These are phyloP conservation scores for Chaetomium tenue DNA, from an alignment of 495 filamentous ascomycete genomes.

Conservation along the genomic window DNA sequence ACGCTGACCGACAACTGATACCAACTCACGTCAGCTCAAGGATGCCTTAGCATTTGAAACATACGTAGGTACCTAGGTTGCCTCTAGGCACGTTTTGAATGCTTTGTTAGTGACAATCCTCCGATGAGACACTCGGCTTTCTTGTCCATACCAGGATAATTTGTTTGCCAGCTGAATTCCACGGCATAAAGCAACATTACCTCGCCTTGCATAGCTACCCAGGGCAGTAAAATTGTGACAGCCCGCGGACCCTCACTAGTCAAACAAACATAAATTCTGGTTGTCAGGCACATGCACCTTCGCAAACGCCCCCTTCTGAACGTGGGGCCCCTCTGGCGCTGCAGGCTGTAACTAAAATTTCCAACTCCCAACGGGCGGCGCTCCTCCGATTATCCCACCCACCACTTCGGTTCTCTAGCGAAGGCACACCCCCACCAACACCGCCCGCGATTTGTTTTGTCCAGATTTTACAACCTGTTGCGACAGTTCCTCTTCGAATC, in stretches of 20 bases:
- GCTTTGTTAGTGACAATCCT: neutral
- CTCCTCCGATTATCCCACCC: neutral
- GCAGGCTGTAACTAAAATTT: constrained; percentile 7
- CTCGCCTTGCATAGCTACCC: too few species aligned
- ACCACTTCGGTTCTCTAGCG: neutral
- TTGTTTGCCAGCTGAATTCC: neutral
- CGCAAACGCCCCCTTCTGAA: neutral
- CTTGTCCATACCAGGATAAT: neutral
- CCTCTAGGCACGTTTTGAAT: too few species aligned
- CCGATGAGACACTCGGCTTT: neutral
- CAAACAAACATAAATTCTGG: too few species aligned
- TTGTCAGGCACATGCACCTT: too few species aligned
- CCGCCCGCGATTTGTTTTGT: neutral
- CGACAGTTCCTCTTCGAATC: neutral
- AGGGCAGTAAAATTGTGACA: too few species aligned
- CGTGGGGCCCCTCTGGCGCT: neutral
- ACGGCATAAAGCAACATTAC: neutral
- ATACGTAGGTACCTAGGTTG: neutral
- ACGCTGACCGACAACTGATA: too few species aligned
- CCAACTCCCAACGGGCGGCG: neutral
- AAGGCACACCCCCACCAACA: constrained; percentile 11
- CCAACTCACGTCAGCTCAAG: too few species aligned
- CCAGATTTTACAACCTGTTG: neutral
- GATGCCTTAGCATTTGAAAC: too few species aligned
- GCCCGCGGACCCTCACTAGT: too few species aligned